A percentile compares a stretch with the other conserved stretches of the same genome.
These are phyloP conservation scores for Collybia sordida DNA, from an alignment of 768 basidiomycete genomes.

Conservation along the genomic window DNA sequence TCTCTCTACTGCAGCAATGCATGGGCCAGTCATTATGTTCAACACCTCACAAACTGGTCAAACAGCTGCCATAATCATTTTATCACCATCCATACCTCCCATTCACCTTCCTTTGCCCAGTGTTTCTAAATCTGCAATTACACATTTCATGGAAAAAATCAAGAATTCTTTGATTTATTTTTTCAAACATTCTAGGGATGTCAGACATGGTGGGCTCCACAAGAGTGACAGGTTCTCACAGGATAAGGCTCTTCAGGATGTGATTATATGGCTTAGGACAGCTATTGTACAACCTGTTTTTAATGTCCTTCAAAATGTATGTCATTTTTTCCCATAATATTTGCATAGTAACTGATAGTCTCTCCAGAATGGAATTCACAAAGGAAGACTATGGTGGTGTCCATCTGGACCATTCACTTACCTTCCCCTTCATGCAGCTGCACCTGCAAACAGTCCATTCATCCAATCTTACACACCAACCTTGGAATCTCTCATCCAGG, in stretches of 20 bases:
- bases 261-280: conserved; percentile 19
- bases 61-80: conserved; percentile 22
- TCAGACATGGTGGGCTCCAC: neutral
- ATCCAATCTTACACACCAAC: too few relatives aligned
- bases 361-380: too few relatives aligned
- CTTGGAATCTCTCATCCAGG: conserved; percentile 13
- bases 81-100: conserved; percentile 7
- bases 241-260: conserved; percentile 6
- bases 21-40: conserved; percentile 19
- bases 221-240: neutral
- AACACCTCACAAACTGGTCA: conserved; percentile 13
- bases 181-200: neutral
- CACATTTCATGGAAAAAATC: conserved; percentile 7
- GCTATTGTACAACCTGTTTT: conserved; percentile 14
- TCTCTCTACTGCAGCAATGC: neutral
- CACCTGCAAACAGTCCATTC: too few relatives aligned
- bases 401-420: too few relatives aligned
- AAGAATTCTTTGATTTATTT: neutral
- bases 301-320: neutral
- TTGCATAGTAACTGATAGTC: too few relatives aligned
- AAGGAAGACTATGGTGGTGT: too few relatives aligned
- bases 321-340: too few relatives aligned
- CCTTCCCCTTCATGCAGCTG: too few relatives aligned
- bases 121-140: too few relatives aligned
- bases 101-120: conserved; percentile 17